These are phyloP conservation scores for Strigomonas oncopelti DNA, from an alignment of 208 protist genomes.

Conservation along the genomic window DNA sequence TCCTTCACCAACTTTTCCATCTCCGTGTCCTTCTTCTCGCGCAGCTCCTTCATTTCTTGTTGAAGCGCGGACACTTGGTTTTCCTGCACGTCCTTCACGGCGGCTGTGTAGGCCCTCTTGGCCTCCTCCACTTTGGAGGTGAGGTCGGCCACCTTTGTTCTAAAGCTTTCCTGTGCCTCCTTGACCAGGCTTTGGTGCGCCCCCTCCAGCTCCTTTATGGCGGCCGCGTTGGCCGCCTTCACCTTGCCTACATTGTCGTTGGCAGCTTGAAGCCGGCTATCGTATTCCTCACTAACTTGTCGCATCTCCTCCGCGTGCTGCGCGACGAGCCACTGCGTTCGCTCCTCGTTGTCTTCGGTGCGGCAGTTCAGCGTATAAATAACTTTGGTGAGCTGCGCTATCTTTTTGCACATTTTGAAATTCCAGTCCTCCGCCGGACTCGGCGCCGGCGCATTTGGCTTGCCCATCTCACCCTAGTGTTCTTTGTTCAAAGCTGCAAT, in stretches of 20 bases:
- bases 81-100: conserved; percentile 28
- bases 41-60: conserved; percentile 33
- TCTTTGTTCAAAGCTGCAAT: neutral
- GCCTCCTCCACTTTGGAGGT: conserved; percentile 33
- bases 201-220: conserved; percentile 21
- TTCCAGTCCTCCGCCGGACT: conserved; percentile 70
- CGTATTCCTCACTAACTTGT: conserved; percentile 72
- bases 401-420: conserved; percentile 96
- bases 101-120: conserved; percentile 43
- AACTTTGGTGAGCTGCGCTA: conserved; percentile 96
- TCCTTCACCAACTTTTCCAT: conserved; percentile 71
- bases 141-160: conserved; percentile 32
- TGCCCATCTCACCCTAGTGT: neutral
- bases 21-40: conserved; percentile 62
- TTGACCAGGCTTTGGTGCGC: conserved; percentile 29
- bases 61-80: conserved; percentile 23
- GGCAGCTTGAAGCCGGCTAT: conserved; percentile 40
- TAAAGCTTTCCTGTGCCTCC: conserved; percentile 37
- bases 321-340: conserved; percentile 55
- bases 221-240: conserved; percentile 26
- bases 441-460: neutral
- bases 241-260: conserved; percentile 22
- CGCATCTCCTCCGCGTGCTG: conserved; percentile 84
- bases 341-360: conserved; percentile 91
- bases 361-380: conserved; percentile 96